phyloP scores from a whole-genome alignment of 257 asterid species.

The Nicotiana tabacum region DNA sequence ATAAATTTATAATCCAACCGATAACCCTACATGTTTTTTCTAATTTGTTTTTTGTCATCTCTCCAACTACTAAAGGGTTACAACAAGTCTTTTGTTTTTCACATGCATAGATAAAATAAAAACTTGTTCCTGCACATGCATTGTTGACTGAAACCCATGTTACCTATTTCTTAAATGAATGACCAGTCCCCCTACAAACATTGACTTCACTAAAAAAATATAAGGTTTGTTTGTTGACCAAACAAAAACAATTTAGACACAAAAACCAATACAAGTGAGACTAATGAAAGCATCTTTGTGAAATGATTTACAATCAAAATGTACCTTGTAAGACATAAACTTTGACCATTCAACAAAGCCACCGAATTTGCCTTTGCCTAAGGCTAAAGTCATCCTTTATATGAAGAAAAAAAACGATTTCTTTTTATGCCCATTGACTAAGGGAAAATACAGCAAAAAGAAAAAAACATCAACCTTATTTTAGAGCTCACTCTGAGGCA shows the following conservation, averaged over 20 bases:
- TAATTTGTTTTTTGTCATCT: neutral
- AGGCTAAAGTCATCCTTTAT: neutral
- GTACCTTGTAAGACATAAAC: neutral
- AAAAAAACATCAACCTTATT: no score
- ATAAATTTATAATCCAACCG: neutral
- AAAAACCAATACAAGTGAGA: constrained; percentile 15
- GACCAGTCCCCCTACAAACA: constrained; percentile 35
- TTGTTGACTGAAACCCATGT: constrained; percentile 60
- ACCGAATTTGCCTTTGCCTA: neutral
- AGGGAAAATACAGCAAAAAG: neutral
- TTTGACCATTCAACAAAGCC: constrained; percentile 9
- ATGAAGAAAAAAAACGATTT: neutral
- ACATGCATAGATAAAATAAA: constrained; percentile 22
- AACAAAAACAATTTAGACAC: constrained; percentile 21
- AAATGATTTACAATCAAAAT: constrained; percentile 7
- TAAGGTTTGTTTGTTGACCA: constrained; percentile 47
- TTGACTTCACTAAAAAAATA: constrained; percentile 36
- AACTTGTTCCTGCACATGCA: constrained; percentile 54
- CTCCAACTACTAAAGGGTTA: neutral
- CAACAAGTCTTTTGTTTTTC: constrained; percentile 13
- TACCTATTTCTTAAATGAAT: constrained; percentile 37
- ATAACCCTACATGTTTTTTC: neutral
- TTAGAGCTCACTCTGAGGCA: neutral
- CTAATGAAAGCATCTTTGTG: constrained; percentile 15
- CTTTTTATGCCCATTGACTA: neutral